These are phyloP conservation scores for Gracilaria gracilis DNA, from an alignment of 23 red algal species.

Conservation along the genomic window DNA sequence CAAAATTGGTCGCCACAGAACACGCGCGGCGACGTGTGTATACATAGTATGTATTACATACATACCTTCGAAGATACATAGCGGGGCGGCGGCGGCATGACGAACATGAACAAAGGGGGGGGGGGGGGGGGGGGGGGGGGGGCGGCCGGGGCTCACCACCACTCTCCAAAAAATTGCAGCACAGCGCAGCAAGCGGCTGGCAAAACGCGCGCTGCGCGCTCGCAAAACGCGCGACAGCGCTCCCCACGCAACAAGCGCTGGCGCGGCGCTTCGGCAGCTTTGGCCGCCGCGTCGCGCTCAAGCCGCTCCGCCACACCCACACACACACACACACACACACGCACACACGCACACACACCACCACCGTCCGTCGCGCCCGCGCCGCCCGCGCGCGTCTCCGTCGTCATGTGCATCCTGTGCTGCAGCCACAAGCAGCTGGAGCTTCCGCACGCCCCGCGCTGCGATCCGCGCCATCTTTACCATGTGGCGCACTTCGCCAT, in stretches of 20 bases:
- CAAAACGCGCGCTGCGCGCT: background rate
- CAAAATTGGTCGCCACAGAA: background rate
- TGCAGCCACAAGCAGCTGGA: slow-evolving; percentile 35
- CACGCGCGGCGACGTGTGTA: background rate
- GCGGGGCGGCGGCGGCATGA: no score
- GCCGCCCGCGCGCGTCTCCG: background rate
- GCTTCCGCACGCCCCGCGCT: background rate
- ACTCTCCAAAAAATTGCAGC: background rate
- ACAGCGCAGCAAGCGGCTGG: background rate
- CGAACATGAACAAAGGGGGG: background rate
- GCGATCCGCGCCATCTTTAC: slow-evolving; percentile 2
- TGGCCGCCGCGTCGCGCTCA: no score
- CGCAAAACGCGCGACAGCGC: background rate
- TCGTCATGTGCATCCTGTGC: slow-evolving; percentile 31
- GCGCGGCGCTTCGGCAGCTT: no score
- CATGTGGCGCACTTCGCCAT: slow-evolving; percentile 36
- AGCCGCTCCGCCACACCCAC: no score
- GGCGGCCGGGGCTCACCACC: background rate
- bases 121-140: background rate
- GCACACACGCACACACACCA: background rate
- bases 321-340: no score
- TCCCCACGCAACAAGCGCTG: background rate
- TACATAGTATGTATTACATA: no score
- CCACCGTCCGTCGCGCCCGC: background rate
- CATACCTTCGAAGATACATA: no score